Base-by-base conservation (phyloP, 2,329 filamentous ascomycete species). In the Keithomyces neogunnii region DNA sequence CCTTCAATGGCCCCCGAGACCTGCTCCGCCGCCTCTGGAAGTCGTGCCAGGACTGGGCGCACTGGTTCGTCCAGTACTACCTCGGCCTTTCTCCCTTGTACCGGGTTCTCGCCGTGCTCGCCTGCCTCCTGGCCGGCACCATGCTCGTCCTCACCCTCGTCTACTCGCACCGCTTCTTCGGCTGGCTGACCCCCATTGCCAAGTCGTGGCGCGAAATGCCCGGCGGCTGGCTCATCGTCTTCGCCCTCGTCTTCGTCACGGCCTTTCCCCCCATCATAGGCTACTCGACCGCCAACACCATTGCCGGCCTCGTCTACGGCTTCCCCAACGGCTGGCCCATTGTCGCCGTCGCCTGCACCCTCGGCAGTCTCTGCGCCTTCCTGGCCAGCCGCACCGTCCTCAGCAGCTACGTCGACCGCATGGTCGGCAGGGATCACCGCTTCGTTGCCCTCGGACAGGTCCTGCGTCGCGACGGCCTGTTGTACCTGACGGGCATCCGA, bases 381-480 rank as follows among this genome's bases (percentile, higher is more conserved):
- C 64, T 95, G 53, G 82, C 88, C 45, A 90, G 86, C 49, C 78
- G 93, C 56, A 89, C 88, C 4, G 69, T 96, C 43, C 75, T 97
- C 53, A 86, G 85, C 57, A 73, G 73, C 44, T 91, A 91, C 65
- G 91, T 97, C 31, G 77, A 90, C 60, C 77, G 84, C 19, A 76
- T 96, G 59, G 86, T 96, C 47, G 88, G 88, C 51, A 77, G 79
- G 57, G 92, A 99, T 70, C 85, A 83, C 64, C 81, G 91, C 49
- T 99, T 99, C 66, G 82, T 93, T 8, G 93, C 93, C 4, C 78
- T 99, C 30, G 82, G 88, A 28, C 79, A 96, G 61, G 93, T 93
- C 6, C 75, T 99, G 55, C 89, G 95, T 57, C 85, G 88, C 62
- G 93, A 99, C 62, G 93, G 93, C 1, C 69, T 99, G 48, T 87